Conservation (phyloP, 2,329 filamentous ascomycete genomes). For the Epichloe festucae region DNA sequence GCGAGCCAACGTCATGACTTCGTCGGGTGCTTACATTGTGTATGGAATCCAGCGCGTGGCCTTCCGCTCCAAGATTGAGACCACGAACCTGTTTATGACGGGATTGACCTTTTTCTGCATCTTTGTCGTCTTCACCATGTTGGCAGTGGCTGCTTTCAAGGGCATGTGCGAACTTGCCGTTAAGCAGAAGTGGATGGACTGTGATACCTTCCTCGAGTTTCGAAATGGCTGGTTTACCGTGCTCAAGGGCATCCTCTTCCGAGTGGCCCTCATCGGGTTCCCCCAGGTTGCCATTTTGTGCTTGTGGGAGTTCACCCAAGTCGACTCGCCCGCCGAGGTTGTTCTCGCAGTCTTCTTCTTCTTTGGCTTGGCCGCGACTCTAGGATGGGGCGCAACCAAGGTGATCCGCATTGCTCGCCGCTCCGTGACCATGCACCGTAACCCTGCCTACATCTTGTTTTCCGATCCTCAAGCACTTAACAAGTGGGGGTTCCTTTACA, state of each 20-base stretch:
- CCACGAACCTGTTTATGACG: constrained; percentile 87
- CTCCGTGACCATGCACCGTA: constrained; percentile 84
- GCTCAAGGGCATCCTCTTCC: constrained; percentile 86
- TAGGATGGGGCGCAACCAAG: constrained; percentile 80
- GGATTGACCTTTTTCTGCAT: constrained; percentile 80
- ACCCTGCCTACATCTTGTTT: constrained; percentile 92
- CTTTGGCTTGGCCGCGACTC: constrained; percentile 61
- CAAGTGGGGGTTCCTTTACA: constrained; percentile 97
- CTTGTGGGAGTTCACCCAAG: constrained; percentile 82
- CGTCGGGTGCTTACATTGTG: constrained; percentile 47
- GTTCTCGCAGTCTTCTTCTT: constrained; percentile 84
- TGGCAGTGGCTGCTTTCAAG: constrained; percentile 70
- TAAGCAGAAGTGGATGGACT: constrained; percentile 65
- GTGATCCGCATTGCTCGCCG: constrained; percentile 80
- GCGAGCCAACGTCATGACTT: constrained; percentile 39
- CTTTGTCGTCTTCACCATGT: constrained; percentile 62
- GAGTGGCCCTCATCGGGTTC: constrained; percentile 79
- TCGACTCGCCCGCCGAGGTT: constrained; percentile 75
- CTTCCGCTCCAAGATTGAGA: constrained; percentile 63
- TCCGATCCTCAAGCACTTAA: constrained; percentile 88
- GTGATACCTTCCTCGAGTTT: constrained; percentile 83
- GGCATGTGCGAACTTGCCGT: constrained; percentile 62
- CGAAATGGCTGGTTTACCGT: constrained; percentile 88
- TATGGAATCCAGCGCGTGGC: constrained; percentile 81
- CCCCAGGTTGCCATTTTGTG: constrained; percentile 78